These are phyloP conservation scores for Dissophora globulifera DNA, from an alignment of 192 early-diverging fungal genomes.

Conservation along the genomic window DNA sequence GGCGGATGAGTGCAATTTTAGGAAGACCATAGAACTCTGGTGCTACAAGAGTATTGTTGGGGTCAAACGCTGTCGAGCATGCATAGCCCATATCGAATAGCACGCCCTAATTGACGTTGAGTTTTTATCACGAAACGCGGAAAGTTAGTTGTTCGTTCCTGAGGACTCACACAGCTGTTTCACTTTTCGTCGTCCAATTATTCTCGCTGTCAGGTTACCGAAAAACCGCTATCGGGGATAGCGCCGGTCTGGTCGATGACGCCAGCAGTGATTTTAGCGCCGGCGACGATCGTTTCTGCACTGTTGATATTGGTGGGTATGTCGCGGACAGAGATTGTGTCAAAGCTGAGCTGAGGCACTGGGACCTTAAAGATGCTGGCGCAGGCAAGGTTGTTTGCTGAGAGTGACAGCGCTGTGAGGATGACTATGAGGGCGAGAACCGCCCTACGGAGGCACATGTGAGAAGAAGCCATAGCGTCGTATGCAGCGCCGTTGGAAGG, in stretches of 20 bases:
- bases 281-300: neutral
- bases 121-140: no score
- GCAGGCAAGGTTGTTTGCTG: neutral
- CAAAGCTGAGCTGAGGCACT: slow-evolving; percentile 10
- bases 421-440: neutral
- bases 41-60: slow-evolving; percentile 12
- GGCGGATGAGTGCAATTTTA: slow-evolving; percentile 28
- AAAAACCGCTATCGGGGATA: slow-evolving; percentile 24
- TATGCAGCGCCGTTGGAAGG: no score
- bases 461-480: no score
- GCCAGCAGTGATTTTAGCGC: neutral
- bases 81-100: slow-evolving; percentile 42
- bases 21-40: slow-evolving; percentile 25
- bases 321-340: slow-evolving; percentile 12
- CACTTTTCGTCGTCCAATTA: no score
- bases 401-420: slow-evolving; percentile 18
- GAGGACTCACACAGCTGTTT: no score
- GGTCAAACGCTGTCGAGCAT: slow-evolving; percentile 10
- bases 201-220: slow-evolving; percentile 17
- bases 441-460: no score
- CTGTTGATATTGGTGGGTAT: neutral
- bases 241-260: neutral
- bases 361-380: slow-evolving; percentile 14
- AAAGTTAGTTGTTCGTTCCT: no score
- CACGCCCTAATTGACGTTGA: no score